Evolutionary conservation across 139 green algal genomes (phyloP), one percentile per base, ranked within the genome.

Genomic region (Eudorina sp.): DNA sequence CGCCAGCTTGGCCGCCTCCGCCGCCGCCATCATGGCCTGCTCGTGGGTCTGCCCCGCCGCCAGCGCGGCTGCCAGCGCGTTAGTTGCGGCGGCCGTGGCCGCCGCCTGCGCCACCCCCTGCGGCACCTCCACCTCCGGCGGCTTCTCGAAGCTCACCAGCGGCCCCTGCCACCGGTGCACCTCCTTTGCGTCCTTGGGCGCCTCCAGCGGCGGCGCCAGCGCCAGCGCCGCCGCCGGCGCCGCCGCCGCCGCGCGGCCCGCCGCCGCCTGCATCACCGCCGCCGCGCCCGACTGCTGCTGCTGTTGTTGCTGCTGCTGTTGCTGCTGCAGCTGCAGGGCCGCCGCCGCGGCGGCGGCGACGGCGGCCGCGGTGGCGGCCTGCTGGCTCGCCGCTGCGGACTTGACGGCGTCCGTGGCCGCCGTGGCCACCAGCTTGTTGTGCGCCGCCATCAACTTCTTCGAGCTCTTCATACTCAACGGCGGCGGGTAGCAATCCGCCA

Each of bases 21-120:
- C 29, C 73, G 53, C 69, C 53, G 73, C 84, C 69, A 48, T 68
- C 84, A 89, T 46, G 5, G 55, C 73, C 40, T 89, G 53, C 34
- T 89, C 72, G 27, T 66, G n/a, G 19, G 58, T 55, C 46, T 79
- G 64, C 5, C 46, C 66, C 64, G 64, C 45, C 34, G 66, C 64
- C 34, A 79, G n/a, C 9, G 82, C 82, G 41, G 14, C n/a, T 13
- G 62, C 18, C 19, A 77, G 13, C 6, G 62, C 81, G 19, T 34
- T 53, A 3, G 55, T 75, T 40, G 66, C 64, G 45, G 82, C 82
- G 18, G 43, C 43, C 0, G 41, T 78, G 43, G 64, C 81, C 1
- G 81, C 81, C 16, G 81, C 45, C 19, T 51, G 31, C 43, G 45
- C 34, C n/a, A 51, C 64, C 3, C 62, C 31, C 31, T 43, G 31